Evolutionary conservation across 2,329 filamentous ascomycete genomes (phyloP).

Genomic region (Hypoxylon sp.): DNA sequence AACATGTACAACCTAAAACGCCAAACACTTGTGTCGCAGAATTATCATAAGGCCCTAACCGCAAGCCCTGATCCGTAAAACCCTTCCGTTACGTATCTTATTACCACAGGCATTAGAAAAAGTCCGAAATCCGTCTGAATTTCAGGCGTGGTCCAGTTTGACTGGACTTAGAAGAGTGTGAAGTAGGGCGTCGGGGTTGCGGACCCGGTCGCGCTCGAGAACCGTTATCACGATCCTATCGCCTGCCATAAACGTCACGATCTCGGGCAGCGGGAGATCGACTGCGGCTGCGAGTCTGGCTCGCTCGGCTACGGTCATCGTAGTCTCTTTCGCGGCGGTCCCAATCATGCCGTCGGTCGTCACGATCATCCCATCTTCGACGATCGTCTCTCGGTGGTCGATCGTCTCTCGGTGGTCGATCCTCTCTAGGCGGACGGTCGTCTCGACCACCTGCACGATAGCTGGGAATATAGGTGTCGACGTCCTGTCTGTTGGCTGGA

Average conservation of each 20-base stretch:
- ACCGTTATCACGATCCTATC: conserved; percentile 49
- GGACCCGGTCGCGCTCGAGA: conserved; percentile 6
- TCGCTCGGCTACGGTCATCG: conserved; percentile 50
- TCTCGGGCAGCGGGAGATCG: conserved; percentile 56
- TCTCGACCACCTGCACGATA: conserved; percentile 51
- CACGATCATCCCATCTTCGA: conserved; percentile 48
- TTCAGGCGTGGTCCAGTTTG: too few relatives aligned
- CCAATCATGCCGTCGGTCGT: conserved; percentile 51
- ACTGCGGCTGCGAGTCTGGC: conserved; percentile 56
- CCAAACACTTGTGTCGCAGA: conserved; percentile 11
- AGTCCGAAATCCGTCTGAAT: too few relatives aligned
- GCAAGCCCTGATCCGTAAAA: conserved; percentile 14
- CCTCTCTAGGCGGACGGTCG: conserved; percentile 49
- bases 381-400: conserved; percentile 51
- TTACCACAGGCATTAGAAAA: too few relatives aligned
- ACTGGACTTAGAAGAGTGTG: not conserved
- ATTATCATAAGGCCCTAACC: conserved; percentile 6
- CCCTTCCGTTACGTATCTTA: conserved; percentile 6
- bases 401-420: conserved; percentile 53
- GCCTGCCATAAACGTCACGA: conserved; percentile 59
- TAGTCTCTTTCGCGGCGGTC: conserved; percentile 49
- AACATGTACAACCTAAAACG: conserved; percentile 14
- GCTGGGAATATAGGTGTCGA: conserved; percentile 61
- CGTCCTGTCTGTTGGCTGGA: conserved; percentile 48
- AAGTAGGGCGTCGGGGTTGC: conserved; percentile 1